Conservation (phyloP, 805 yeast species). For the Blastobotrys americana region DNA sequence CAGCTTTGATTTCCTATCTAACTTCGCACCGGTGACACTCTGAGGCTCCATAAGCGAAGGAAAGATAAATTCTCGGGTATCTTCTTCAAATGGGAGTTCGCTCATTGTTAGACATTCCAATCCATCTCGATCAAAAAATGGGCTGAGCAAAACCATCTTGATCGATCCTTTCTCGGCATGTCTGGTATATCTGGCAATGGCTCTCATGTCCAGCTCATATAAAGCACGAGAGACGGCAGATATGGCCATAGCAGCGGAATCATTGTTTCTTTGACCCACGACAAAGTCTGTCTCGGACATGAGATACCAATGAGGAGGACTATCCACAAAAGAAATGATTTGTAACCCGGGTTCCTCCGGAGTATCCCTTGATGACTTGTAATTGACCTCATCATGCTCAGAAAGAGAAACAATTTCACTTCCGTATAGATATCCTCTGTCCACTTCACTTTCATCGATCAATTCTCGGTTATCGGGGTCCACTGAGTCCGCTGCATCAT, state of each 20-base stretch:
- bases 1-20: conserved; percentile 19
- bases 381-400: conserved; percentile 34
- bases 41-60: conserved; percentile 43
- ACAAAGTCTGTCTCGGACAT: conserved; percentile 54
- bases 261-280: conserved; percentile 35
- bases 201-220: conserved; percentile 40
- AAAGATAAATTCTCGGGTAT: conserved; percentile 43
- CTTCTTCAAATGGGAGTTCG: conserved; percentile 68
- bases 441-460: conserved; percentile 37
- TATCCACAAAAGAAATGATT: conserved; percentile 50
- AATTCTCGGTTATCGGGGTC: conserved; percentile 24
- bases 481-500: conserved; percentile 19
- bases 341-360: conserved; percentile 50
- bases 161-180: conserved; percentile 7
- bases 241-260: conserved; percentile 38
- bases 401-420: conserved; percentile 49
- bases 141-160: conserved; percentile 48
- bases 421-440: conserved; percentile 65
- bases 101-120: conserved; percentile 38
- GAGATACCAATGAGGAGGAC: conserved; percentile 52
- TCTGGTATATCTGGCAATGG: conserved; percentile 58
- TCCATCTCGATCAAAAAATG: conserved; percentile 32
- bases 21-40: conserved; percentile 30
- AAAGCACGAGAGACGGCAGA: conserved; percentile 48
- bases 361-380: conserved; percentile 31